phyloP scores from a whole-genome alignment of 2,329 filamentous ascomycete genomes.

The Uncinocarpus reesii region DNA sequence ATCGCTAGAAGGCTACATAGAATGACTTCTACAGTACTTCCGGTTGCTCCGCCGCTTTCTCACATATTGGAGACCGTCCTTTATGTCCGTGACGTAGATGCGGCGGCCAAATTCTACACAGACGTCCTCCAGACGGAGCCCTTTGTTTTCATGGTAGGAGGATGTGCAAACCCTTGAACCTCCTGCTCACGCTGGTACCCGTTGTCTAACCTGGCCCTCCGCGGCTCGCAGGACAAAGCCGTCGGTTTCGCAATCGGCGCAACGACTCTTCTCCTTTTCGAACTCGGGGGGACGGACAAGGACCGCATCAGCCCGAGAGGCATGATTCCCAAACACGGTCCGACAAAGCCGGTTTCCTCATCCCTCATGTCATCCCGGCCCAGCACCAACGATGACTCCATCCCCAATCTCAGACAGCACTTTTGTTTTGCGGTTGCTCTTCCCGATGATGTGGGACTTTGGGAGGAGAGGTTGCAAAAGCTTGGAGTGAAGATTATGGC shows the following conservation, averaged over 20 bases:
- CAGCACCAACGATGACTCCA: neutral
- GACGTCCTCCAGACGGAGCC: constrained; percentile 20
- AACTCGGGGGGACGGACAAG: constrained; percentile 14
- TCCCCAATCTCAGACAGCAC: constrained; percentile 21
- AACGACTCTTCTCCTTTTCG: constrained; percentile 23
- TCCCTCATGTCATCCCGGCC: neutral
- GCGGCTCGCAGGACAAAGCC: constrained; percentile 12
- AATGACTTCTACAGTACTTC: constrained; percentile 10
- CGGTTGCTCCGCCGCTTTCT: constrained; percentile 22
- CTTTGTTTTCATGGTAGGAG: constrained; percentile 7
- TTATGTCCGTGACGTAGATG: constrained; percentile 22
- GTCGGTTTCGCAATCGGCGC: constrained; percentile 24
- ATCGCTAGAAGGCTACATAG: neutral
- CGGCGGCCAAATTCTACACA: constrained; percentile 22
- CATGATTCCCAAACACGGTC: constrained; percentile 15
- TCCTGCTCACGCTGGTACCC: too few species aligned
- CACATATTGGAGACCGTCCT: constrained; percentile 26
- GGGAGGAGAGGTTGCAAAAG: constrained; percentile 22
- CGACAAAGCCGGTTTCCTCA: constrained; percentile 7
- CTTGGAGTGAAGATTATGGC: constrained; percentile 20
- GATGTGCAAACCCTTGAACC: too few species aligned
- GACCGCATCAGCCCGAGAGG: constrained; percentile 12
- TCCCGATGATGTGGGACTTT: constrained; percentile 20
- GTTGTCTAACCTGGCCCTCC: too few species aligned
- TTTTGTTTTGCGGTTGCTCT: constrained; percentile 23